Conservation (phyloP, 768 basidiomycete species). For the Mycena pura region DNA sequence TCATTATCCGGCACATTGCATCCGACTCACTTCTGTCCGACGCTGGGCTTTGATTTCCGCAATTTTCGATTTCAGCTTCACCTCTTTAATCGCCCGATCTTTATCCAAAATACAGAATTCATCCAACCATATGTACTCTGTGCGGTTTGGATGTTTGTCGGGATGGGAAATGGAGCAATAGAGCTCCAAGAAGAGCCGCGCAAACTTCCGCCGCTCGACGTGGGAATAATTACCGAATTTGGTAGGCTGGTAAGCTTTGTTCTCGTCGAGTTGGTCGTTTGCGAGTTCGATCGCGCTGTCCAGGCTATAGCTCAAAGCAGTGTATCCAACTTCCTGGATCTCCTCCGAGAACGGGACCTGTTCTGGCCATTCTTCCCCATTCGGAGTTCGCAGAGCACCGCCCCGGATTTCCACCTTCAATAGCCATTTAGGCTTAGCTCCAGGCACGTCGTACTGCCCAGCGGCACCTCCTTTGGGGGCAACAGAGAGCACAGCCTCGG, state of each 20-base stretch:
- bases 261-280: neutral
- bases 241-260: neutral
- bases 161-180: conserved; percentile 1
- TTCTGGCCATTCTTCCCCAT: no score
- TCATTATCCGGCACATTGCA: no score
- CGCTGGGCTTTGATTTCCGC: no score
- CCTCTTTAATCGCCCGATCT: conserved; percentile 17
- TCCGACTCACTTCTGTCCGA: no score
- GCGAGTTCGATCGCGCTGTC: neutral
- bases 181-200: neutral
- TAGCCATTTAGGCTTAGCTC: conserved; percentile 1
- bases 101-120: conserved; percentile 13
- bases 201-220: neutral
- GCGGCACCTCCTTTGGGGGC: neutral
- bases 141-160: neutral
- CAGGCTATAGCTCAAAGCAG: conserved; percentile 6
- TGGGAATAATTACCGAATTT: neutral
- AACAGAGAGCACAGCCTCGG: neutral
- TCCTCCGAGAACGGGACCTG: conserved; percentile 1
- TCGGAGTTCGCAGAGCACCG: neutral
- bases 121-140: conserved; percentile 15
- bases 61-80: no score
- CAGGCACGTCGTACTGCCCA: neutral
- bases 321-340: neutral
- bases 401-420: neutral